Percentiles rank a stretch among this genome's conserved stretches.
Conservation (phyloP, 495 filamentous ascomycete species). For the Daldinia decipiens region DNA sequence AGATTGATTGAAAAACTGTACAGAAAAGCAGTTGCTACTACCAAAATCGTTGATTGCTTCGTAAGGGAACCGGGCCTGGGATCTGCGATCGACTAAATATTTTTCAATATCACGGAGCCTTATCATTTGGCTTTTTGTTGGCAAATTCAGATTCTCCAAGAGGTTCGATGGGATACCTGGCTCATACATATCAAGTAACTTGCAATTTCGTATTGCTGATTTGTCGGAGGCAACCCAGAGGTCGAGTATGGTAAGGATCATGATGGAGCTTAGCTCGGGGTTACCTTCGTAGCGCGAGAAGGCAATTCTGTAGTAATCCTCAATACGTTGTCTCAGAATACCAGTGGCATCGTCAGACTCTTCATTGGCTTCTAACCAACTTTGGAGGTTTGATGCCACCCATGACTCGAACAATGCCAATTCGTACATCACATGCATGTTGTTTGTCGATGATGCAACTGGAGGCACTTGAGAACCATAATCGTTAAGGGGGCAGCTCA, state of each 20-base stretch:
- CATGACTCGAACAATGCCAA: constrained; percentile 31
- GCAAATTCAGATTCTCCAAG: constrained; percentile 62
- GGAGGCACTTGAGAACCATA: background rate
- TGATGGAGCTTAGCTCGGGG: constrained; percentile 64
- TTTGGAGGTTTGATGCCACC: constrained; percentile 25
- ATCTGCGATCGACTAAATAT: constrained; percentile 56
- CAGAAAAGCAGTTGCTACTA: constrained; percentile 57
- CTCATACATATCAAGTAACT: constrained; percentile 62
- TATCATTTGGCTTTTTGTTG: constrained; percentile 59
- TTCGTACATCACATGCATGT: background rate
- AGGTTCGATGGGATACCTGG: constrained; percentile 56
- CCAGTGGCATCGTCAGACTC: constrained; percentile 3
- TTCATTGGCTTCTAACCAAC: constrained; percentile 6
- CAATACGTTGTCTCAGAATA: constrained; percentile 32
- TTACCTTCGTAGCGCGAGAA: constrained; percentile 50
- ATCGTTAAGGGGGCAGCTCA: constrained; percentile 1
- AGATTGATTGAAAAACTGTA: constrained; percentile 64
- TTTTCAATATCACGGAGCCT: constrained; percentile 60
- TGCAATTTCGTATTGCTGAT: constrained; percentile 51
- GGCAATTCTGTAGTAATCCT: constrained; percentile 42
- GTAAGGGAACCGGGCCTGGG: constrained; percentile 27
- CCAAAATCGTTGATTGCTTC: constrained; percentile 53
- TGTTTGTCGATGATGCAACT: background rate
- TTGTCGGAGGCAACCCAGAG: constrained; percentile 72
- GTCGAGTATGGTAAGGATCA: constrained; percentile 69